These are phyloP conservation scores for Madurella fahalii DNA, from an alignment of 2,329 filamentous ascomycete genomes.

Conservation along the genomic window DNA sequence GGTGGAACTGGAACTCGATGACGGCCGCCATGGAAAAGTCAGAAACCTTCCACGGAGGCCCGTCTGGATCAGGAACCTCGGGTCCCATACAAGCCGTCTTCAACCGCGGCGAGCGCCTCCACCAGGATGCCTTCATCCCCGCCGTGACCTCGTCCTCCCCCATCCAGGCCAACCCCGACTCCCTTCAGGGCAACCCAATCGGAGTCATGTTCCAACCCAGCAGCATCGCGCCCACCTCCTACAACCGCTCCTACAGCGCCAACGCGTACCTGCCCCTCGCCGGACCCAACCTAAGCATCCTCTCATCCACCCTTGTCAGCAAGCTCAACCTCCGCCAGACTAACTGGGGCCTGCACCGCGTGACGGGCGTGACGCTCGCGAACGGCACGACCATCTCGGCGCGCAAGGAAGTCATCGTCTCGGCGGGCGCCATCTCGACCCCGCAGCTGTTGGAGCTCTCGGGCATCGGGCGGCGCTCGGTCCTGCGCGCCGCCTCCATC, in stretches of 20 bases:
- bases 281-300: constrained; percentile 39
- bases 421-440: constrained; percentile 48
- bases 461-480: constrained; percentile 48
- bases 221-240: constrained; percentile 44
- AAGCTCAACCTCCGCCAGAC: constrained; percentile 35
- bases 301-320: constrained; percentile 34
- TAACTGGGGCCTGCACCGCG: constrained; percentile 5
- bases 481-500: constrained; percentile 46
- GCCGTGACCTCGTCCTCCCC: constrained; percentile 45
- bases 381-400: constrained; percentile 28
- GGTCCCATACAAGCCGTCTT: constrained; percentile 29
- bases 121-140: constrained; percentile 42
- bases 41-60: constrained; percentile 25
- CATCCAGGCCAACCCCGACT: constrained; percentile 38
- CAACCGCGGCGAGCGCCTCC: constrained; percentile 41
- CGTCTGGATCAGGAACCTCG: constrained; percentile 13
- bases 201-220: constrained; percentile 49
- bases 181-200: constrained; percentile 46
- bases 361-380: constrained; percentile 25
- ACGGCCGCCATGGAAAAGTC: constrained; percentile 24
- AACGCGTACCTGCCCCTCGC: constrained; percentile 42
- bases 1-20: constrained; percentile 28
- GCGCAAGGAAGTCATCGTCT: constrained; percentile 33
- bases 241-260: constrained; percentile 45
- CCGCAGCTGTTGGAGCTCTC: constrained; percentile 55